Conservation (phyloP, 1,139 yeast genomes). For the Candida tropicalis region DNA sequence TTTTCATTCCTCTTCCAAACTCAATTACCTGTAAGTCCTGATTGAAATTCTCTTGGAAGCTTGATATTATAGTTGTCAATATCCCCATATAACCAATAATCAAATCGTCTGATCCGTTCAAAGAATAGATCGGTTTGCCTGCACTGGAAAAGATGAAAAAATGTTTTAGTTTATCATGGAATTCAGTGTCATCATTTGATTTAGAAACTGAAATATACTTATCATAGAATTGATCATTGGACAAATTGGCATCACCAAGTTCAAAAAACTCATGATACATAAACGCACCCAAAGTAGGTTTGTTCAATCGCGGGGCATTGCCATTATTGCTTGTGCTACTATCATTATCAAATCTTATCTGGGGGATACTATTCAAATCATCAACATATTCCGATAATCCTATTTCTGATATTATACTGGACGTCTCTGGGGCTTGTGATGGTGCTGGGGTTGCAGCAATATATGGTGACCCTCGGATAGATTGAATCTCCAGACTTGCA, state of each 20-base stretch:
- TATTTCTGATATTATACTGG: conserved; percentile 11
- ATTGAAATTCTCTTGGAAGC: conserved; percentile 49
- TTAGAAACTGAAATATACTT: conserved; percentile 27
- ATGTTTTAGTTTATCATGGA: conserved; percentile 58
- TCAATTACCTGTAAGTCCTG: conserved; percentile 33
- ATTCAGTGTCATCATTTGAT: conserved; percentile 25
- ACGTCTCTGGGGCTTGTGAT: conserved; percentile 5
- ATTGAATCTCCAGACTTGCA: conserved; percentile 15
- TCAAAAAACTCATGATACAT: conserved; percentile 13
- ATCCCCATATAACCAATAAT: conserved; percentile 77
- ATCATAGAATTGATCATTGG: conserved; percentile 19
- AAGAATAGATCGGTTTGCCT: conserved; percentile 89
- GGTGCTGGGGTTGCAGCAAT: conserved; percentile 6
- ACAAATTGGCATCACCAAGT: neutral
- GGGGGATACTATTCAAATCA: conserved; percentile 9
- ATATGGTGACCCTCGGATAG: conserved; percentile 11
- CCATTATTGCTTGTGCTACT: conserved; percentile 1
- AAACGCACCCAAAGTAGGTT: conserved; percentile 7
- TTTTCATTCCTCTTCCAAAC: conserved; percentile 42
- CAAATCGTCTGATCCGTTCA: conserved; percentile 74
- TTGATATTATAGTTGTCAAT: conserved; percentile 66
- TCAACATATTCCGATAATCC: conserved; percentile 11
- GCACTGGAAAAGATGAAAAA: conserved; percentile 86
- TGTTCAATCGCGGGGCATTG: neutral
- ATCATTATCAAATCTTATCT: conserved; percentile 1